These are phyloP conservation scores for Salvia miltiorrhiza DNA, from an alignment of 257 asterid genomes.

Conservation along the genomic window DNA sequence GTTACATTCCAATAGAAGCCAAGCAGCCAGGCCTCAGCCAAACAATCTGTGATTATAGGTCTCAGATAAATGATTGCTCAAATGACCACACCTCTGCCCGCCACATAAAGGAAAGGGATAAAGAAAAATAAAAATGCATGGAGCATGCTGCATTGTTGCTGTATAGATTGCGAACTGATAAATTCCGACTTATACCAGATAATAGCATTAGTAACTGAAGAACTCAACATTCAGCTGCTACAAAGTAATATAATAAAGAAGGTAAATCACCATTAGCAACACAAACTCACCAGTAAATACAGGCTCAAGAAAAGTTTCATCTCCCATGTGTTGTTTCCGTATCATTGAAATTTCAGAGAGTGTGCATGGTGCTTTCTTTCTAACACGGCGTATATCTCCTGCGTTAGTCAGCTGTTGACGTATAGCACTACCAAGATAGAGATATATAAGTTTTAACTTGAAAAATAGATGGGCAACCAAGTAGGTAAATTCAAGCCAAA, in stretches of 20 bases:
- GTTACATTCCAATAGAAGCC: conserved; percentile 6
- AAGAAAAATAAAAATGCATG: neutral
- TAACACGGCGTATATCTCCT: conserved; percentile 76
- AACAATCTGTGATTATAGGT: neutral
- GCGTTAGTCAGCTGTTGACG: conserved; percentile 71
- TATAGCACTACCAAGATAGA: conserved; percentile 53
- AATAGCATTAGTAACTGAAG: neutral
- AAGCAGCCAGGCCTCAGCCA: neutral
- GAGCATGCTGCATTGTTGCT: neutral
- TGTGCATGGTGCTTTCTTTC: conserved; percentile 96
- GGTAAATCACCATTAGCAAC: conserved; percentile 11
- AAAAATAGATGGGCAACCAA: neutral
- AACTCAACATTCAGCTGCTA: neutral
- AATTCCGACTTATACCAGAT: neutral
- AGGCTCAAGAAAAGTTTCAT: conserved; percentile 60
- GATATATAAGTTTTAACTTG: neutral
- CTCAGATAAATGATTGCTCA: neutral
- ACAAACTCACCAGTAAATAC: conserved; percentile 59
- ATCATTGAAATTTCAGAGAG: conserved; percentile 68
- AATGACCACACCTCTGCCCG: neutral
- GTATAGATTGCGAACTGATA: neutral
- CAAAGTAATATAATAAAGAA: conserved; percentile 1
- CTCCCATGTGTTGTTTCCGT: conserved; percentile 64
- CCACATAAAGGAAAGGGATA: neutral
- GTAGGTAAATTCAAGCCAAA: neutral